These are phyloP conservation scores for Wolfiporia cocos DNA, from an alignment of 1,284 basidiomycete species.

Conservation along the genomic window DNA sequence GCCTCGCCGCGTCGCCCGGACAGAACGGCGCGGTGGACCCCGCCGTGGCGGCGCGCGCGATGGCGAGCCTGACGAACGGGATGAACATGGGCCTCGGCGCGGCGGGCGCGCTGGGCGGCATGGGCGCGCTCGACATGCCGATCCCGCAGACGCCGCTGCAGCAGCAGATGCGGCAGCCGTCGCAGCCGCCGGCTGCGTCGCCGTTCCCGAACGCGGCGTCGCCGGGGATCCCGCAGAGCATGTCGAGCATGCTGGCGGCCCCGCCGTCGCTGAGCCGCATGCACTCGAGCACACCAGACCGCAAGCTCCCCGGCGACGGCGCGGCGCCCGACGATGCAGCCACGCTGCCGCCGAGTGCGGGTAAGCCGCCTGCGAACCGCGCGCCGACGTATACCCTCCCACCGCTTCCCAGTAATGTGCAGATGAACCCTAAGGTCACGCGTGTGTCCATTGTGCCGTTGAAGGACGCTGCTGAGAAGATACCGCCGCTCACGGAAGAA, in stretches of 20 bases:
- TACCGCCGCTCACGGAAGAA: conserved; percentile 45
- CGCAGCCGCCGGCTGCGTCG: conserved; percentile 17
- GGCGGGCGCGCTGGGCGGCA: background rate
- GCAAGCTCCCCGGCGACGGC: background rate
- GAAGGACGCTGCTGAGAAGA: conserved; percentile 40
- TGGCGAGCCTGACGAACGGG: conserved; percentile 1
- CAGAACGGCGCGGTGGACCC: background rate
- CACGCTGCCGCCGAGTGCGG: background rate
- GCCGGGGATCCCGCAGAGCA: conserved; percentile 1
- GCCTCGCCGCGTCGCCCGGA: background rate
- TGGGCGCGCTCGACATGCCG: conserved; percentile 4
- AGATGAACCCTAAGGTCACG: conserved; percentile 58
- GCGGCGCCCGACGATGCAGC: background rate
- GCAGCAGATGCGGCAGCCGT: conserved; percentile 15
- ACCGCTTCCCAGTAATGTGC: conserved; percentile 22
- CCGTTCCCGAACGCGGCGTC: conserved; percentile 12
- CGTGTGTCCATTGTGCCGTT: conserved; percentile 60
- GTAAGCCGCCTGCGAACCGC: conserved; percentile 7
- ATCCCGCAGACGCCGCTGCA: conserved; percentile 12
- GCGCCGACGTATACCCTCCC: conserved; percentile 19
- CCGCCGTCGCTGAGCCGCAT: background rate
- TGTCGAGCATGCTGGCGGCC: background rate
- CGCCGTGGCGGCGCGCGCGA: background rate
- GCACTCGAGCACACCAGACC: background rate
- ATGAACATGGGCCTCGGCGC: conserved; percentile 5